Base-by-base conservation (phyloP, 495 filamentous ascomycete species). In the Schizothecium vesticola region DNA sequence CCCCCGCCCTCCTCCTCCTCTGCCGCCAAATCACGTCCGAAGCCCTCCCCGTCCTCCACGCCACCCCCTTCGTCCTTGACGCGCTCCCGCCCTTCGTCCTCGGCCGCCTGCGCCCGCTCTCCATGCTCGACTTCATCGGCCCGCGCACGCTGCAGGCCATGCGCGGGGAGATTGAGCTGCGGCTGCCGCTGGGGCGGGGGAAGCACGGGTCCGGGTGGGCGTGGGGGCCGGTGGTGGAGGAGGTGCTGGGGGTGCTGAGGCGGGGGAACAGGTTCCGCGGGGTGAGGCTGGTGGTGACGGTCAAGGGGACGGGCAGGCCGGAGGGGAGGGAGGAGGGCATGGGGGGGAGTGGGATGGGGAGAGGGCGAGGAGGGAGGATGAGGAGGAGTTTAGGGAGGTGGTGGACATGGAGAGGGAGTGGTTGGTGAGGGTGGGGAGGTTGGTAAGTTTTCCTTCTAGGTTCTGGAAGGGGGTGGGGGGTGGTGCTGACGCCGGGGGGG, bases 1-100 rank as follows among this genome's bases (percentile, higher is more conserved):
- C 77, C 3, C 78, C 78, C 1, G 71, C 73, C 16, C 72, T 80
- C 22, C 70, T 80, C 2, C 74, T 80, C 13, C 78, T 80, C 58
- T 80, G 78, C 59, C 76, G 72, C 24, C 69, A 72, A 60, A 76
- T 80, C 25, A 80, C 78, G 0, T 36, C 66, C 56, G 78, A 80
- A 67, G 73, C 73, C 9, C 56, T 79, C 13, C 69, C 69, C 28
- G 19, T 76, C 13, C 68, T 79, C 0, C 69, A 67, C 11, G 57
- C 73, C 3, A 69, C 70, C 22, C 61, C 66, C 23, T 73, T 80
- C 58, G 61, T 78, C 56, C 67, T 80, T 43, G 77, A 80, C 65
- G 71, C 76, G n/a, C 74, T 80, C 13, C 78, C 78, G 9, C 78
- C 78, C 0, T 80, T 76, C 76, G 62, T 78, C 9, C 78, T 76